Conservation (phyloP, 208 protist species). For the Entamoeba dispar region DNA sequence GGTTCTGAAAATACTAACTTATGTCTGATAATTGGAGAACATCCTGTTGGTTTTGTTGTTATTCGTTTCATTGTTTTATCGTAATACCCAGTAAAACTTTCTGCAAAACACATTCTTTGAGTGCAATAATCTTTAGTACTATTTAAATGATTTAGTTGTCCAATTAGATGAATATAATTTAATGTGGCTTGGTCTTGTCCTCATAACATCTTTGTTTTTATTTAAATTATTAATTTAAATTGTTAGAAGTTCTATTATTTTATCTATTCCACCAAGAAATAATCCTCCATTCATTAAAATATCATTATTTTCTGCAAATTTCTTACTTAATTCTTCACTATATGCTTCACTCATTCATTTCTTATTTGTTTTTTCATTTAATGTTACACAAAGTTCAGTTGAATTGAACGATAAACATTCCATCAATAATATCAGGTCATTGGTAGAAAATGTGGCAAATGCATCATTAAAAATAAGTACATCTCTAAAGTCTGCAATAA, state of each 20-base stretch:
- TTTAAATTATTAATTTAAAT: not conserved
- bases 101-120: not conserved
- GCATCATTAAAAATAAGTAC: not conserved
- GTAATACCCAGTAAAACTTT: not conserved
- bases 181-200: not conserved
- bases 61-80: not conserved
- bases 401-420: not conserved
- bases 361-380: not conserved
- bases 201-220: not conserved
- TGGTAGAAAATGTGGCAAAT: not conserved
- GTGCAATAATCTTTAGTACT: not conserved
- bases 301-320: not conserved
- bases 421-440: not conserved
- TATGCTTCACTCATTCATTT: not conserved
- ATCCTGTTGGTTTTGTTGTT: not conserved
- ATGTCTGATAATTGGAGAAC: not conserved
- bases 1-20: not conserved
- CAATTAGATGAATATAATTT: not conserved
- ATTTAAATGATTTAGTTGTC: not conserved
- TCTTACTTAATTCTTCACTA: not conserved
- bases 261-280: not conserved
- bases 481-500: not conserved
- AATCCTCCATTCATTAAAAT: not conserved
- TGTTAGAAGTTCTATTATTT: not conserved
- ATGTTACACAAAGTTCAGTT: not conserved